Evolutionary conservation across 1,139 yeast genomes (phyloP).

Genomic region (Zygosaccharomyces sapae): DNA sequence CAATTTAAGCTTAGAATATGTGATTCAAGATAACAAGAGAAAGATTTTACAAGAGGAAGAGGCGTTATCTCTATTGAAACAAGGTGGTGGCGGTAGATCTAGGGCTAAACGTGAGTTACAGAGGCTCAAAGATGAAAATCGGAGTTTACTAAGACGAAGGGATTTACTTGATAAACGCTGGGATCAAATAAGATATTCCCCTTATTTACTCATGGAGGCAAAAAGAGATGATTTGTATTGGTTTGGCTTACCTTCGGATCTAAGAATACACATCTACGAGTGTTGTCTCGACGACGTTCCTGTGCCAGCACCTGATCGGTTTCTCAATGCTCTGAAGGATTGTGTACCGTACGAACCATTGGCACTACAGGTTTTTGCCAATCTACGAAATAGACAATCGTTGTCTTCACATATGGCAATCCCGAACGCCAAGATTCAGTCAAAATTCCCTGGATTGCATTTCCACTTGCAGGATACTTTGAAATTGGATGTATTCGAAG

Average conservation of each 20-base stretch:
- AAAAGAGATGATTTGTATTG: conserved; percentile 12
- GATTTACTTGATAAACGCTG: conserved; percentile 10
- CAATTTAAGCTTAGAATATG: conserved; percentile 16
- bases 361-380: conserved; percentile 10
- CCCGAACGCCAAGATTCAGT: conserved; percentile 9
- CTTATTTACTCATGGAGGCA: conserved; percentile 10
- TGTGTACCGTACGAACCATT: conserved; percentile 9
- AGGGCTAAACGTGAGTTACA: conserved; percentile 6
- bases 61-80: conserved; percentile 9
- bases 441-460: conserved; percentile 13
- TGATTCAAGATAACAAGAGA: conserved; percentile 16
- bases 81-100: conserved; percentile 4
- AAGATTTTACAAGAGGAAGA: conserved; percentile 12
- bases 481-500: conserved; percentile 10
- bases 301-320: not conserved
- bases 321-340: conserved; percentile 5
- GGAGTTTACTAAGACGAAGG: conserved; percentile 11
- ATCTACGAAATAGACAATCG: conserved; percentile 3
- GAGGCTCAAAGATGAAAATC: conserved; percentile 12
- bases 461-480: conserved; percentile 13
- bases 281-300: conserved; percentile 9
- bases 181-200: conserved; percentile 8
- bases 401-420: conserved; percentile 4
- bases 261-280: conserved; percentile 10
- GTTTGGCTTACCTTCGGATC: conserved; percentile 17